Evolutionary conservation across 768 basidiomycete genomes (phyloP).

Genomic region (Astraeus odoratus): DNA sequence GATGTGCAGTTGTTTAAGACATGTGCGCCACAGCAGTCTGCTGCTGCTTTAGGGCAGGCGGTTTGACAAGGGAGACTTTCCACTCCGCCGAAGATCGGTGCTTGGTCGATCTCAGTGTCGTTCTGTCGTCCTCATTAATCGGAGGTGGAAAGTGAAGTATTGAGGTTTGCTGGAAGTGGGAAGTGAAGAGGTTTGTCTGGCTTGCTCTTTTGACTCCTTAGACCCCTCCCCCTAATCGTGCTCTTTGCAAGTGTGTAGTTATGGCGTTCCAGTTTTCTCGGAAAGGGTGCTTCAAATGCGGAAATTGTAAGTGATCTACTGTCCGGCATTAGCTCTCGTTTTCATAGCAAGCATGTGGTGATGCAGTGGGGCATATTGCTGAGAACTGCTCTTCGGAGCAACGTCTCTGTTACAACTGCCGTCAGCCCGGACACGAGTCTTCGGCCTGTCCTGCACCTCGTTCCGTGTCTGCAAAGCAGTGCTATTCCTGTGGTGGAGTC

Average conservation of each 20-base stretch:
- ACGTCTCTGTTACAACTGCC: slow-evolving; percentile 91
- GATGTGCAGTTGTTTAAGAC: too few relatives aligned
- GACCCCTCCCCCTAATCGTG: slow-evolving; percentile 6
- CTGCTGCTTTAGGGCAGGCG: slow-evolving; percentile 29
- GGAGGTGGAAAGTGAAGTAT: slow-evolving; percentile 62
- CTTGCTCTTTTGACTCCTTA: slow-evolving; percentile 1
- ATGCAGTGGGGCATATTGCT: slow-evolving; percentile 83
- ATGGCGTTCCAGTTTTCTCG: slow-evolving; percentile 82
- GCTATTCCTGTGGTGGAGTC: slow-evolving; percentile 89
- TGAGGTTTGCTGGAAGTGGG: slow-evolving; percentile 68
- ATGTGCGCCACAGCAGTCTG: too few relatives aligned
- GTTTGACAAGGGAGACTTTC: slow-evolving; percentile 8
- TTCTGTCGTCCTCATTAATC: slow-evolving; percentile 49
- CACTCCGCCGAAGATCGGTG: slow-evolving; percentile 12
- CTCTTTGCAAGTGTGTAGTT: slow-evolving; percentile 30
- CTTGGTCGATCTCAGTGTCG: slow-evolving; percentile 20
- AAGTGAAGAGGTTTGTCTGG: slow-evolving; percentile 52
- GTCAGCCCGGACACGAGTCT: slow-evolving; percentile 91
- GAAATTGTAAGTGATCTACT: slow-evolving; percentile 60
- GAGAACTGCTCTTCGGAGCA: slow-evolving; percentile 86
- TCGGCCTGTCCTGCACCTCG: slow-evolving; percentile 82
- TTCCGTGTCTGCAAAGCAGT: slow-evolving; percentile 80
- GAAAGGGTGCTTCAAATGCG: slow-evolving; percentile 93
- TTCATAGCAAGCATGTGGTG: slow-evolving; percentile 11
- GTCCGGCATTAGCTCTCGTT: slow-evolving; percentile 9